Conservation (phyloP, 345 rosid species). For the Excoecaria cochinchinensis region DNA sequence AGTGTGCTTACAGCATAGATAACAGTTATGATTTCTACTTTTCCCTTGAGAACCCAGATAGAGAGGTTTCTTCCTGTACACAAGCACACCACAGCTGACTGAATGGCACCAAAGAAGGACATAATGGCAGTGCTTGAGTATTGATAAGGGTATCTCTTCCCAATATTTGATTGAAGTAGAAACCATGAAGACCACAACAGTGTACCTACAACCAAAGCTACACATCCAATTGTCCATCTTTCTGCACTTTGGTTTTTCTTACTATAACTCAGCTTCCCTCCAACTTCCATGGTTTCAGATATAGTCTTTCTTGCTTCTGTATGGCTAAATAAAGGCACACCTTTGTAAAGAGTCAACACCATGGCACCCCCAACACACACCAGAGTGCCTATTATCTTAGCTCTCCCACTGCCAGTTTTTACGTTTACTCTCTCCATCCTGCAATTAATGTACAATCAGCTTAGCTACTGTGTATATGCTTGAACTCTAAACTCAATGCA, state of each 20-base stretch:
- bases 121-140: constrained; percentile 62
- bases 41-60: constrained; percentile 45
- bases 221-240: constrained; percentile 49
- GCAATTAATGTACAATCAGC: constrained; percentile 2
- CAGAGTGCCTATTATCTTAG: constrained; percentile 49
- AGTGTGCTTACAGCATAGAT: constrained; percentile 44
- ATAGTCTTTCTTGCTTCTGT: constrained; percentile 4
- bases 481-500: not conserved
- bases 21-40: constrained; percentile 41
- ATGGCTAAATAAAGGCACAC: constrained; percentile 40
- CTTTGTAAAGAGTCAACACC: constrained; percentile 46
- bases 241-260: constrained; percentile 15
- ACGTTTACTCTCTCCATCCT: constrained; percentile 51
- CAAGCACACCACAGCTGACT: constrained; percentile 46
- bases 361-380: constrained; percentile 62
- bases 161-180: constrained; percentile 46
- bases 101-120: constrained; percentile 62
- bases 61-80: constrained; percentile 40
- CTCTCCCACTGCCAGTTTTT: constrained; percentile 33
- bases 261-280: not conserved
- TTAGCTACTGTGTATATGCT: not conserved
- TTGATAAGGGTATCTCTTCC: constrained; percentile 52
- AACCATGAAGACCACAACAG: constrained; percentile 67
- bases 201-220: constrained; percentile 43
- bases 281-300: constrained; percentile 13